These are phyloP conservation scores for Avena sativa DNA, from an alignment of 176 grass and related monocot species.

Conservation along the genomic window DNA sequence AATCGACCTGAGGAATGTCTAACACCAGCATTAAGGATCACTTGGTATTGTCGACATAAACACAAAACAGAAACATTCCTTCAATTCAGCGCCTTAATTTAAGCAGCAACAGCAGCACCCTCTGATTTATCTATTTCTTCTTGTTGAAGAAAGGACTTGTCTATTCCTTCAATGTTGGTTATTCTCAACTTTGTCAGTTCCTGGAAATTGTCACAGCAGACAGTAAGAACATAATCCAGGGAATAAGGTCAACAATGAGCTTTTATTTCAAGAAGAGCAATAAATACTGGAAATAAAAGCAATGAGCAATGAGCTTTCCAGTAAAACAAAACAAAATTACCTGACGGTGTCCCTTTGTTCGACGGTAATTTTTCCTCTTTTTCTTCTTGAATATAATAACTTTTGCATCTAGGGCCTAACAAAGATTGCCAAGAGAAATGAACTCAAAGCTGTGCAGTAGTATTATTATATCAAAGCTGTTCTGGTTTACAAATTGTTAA, in stretches of 20 bases:
- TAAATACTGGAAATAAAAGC: not conserved
- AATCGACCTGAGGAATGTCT: conserved; percentile 20
- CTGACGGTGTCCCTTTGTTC: conserved; percentile 97
- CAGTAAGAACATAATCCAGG: conserved; percentile 40
- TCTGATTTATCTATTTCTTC: conserved; percentile 78
- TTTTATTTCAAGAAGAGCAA: too few species aligned
- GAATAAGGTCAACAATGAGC: not conserved
- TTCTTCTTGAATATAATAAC: conserved; percentile 99
- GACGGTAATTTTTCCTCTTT: conserved; percentile 94
- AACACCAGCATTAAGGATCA: conserved; percentile 33
- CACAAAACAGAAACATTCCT: conserved; percentile 11
- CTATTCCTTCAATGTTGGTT: conserved; percentile 90
- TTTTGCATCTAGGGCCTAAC: conserved; percentile 91
- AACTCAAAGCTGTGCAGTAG: conserved; percentile 16
- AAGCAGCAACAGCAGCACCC: conserved; percentile 56
- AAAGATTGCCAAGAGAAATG: conserved; percentile 24
- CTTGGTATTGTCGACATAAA: conserved; percentile 18
- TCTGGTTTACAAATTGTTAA: not conserved
- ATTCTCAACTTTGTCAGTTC: conserved; percentile 96
- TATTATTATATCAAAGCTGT: conserved; percentile 25
- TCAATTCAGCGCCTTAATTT: conserved; percentile 40
- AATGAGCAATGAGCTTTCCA: too few species aligned
- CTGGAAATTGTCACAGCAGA: conserved; percentile 54
- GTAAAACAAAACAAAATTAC: conserved; percentile 40
- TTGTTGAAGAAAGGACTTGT: conserved; percentile 48